phyloP scores from a whole-genome alignment of 2,329 filamentous ascomycete species.

The Pleochaeta shiraiana region DNA sequence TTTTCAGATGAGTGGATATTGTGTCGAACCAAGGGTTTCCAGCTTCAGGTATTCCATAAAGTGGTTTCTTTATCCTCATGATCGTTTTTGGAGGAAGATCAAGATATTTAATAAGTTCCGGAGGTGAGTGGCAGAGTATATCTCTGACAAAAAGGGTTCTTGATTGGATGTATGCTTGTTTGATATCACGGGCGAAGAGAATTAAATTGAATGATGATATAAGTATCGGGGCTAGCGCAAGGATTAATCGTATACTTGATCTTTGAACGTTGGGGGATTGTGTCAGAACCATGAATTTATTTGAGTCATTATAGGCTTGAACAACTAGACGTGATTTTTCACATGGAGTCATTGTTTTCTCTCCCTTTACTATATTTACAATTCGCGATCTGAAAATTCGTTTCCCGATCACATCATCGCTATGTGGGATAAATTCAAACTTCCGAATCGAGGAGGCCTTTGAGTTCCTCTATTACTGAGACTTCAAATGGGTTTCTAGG shows the following conservation, averaged over 20 bases:
- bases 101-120: background rate
- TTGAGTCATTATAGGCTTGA: background rate
- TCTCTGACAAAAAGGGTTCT: background rate
- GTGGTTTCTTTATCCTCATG: background rate
- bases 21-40: background rate
- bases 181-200: background rate
- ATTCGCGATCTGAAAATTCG: background rate
- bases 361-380: background rate
- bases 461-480: background rate
- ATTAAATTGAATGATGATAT: background rate
- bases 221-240: background rate
- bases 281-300: background rate
- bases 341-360: background rate
- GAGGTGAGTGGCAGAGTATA: background rate
- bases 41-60: background rate
- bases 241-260: background rate
- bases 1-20: background rate
- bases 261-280: background rate
- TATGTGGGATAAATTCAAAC: background rate
- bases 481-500: background rate
- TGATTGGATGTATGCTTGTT: background rate
- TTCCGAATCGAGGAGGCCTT: background rate
- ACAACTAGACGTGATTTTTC: constrained; percentile 2
- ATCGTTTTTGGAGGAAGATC: background rate
- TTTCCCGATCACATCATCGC: background rate